These are phyloP conservation scores for Calonectria naviculata DNA, from an alignment of 2,329 filamentous ascomycete genomes.

Conservation along the genomic window DNA sequence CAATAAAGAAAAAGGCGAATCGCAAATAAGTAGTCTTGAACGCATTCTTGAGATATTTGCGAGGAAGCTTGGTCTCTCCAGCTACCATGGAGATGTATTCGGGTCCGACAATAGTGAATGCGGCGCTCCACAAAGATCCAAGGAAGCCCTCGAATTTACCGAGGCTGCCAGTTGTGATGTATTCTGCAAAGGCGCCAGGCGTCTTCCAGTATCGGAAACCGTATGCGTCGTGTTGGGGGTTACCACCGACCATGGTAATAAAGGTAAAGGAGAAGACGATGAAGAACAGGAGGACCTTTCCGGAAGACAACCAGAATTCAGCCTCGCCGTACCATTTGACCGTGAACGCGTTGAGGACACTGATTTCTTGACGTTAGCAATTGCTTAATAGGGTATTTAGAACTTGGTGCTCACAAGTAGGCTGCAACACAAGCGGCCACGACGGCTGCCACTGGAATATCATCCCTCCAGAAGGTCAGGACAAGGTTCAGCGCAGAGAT, in stretches of 20 bases:
- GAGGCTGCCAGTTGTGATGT: conserved; percentile 19
- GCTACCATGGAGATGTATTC: conserved; percentile 63
- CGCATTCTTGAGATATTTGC: conserved; percentile 26
- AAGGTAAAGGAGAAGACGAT: conserved; percentile 29
- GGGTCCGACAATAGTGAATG: conserved; percentile 71
- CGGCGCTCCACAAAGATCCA: conserved; percentile 22
- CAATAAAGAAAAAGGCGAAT: conserved; percentile 29
- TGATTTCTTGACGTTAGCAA: background rate
- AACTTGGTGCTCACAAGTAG: conserved; percentile 17
- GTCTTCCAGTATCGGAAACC: conserved; percentile 28
- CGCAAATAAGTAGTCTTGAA: conserved; percentile 27
- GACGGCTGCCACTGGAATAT: conserved; percentile 26
- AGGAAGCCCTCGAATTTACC: conserved; percentile 26
- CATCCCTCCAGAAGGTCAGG: conserved; percentile 26
- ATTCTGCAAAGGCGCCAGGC: conserved; percentile 25
- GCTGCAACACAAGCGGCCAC: conserved; percentile 19
- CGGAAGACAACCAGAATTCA: conserved; percentile 24
- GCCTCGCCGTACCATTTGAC: conserved; percentile 29
- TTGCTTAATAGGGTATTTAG: background rate
- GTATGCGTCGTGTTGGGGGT: conserved; percentile 24
- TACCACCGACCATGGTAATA: conserved; percentile 26
- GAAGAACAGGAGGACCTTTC: conserved; percentile 26
- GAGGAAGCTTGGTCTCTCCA: conserved; percentile 26
- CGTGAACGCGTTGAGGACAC: conserved; percentile 24
- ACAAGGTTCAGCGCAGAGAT: conserved; percentile 27